phyloP scores from a whole-genome alignment of 23 red algal genomes.

The Gracilaria gracilis region DNA sequence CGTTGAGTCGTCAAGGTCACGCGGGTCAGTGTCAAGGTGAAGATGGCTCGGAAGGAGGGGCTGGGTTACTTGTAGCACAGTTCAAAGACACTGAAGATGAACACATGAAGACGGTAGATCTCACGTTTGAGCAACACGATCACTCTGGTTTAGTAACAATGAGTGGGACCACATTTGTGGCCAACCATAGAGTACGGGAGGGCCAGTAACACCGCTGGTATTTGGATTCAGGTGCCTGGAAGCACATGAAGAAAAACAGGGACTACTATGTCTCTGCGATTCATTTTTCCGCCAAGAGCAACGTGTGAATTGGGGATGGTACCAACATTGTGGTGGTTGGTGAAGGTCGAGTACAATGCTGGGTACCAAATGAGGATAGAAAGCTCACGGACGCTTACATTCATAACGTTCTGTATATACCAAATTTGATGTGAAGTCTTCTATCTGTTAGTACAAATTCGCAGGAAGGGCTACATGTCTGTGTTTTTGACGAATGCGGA shows the following conservation, averaged over 20 bases:
- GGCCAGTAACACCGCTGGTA: neutral
- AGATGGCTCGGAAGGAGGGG: too few relatives aligned
- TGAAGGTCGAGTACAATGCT: neutral
- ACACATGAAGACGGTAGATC: too few relatives aligned
- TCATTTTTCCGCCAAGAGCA: too few relatives aligned
- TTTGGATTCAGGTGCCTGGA: neutral
- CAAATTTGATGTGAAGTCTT: neutral
- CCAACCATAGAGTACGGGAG: too few relatives aligned
- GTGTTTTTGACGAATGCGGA: neutral
- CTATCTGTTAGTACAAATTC: neutral
- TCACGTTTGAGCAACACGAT: too few relatives aligned
- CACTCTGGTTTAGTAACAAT: too few relatives aligned
- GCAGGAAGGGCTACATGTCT: neutral
- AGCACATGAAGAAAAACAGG: neutral
- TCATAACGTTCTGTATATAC: neutral
- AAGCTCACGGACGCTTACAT: neutral
- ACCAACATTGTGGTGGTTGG: neutral
- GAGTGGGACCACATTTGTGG: too few relatives aligned
- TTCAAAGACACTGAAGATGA: too few relatives aligned
- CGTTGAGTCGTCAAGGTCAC: neutral
- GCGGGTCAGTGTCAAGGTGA: too few relatives aligned
- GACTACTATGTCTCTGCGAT: neutral
- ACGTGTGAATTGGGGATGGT: too few relatives aligned
- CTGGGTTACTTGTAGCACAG: too few relatives aligned
- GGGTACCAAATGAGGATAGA: neutral